A percentile compares a stretch with the other conserved stretches of the same genome.
phyloP scores from a whole-genome alignment of 108 stramenopile species.

The Pseudonitzschia pungens region DNA sequence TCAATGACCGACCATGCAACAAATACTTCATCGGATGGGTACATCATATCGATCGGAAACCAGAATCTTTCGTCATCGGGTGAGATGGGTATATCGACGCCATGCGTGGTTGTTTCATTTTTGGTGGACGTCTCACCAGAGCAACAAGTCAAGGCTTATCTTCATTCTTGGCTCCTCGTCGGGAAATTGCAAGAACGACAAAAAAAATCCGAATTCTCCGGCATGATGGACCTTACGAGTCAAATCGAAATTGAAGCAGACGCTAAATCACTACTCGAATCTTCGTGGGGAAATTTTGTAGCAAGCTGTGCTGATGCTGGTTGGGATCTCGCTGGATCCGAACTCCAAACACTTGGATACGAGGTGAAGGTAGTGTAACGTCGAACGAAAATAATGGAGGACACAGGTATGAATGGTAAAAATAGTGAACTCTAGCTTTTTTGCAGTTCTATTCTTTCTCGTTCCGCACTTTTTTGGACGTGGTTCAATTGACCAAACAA shows the following conservation, averaged over 20 bases:
- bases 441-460: constrained; percentile 10
- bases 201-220: background rate
- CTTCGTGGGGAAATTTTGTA: constrained; percentile 33
- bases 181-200: constrained; percentile 9
- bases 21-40: constrained; percentile 28
- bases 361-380: constrained; percentile 29
- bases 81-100: background rate
- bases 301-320: constrained; percentile 26
- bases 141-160: constrained; percentile 65
- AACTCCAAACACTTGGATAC: constrained; percentile 38
- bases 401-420: background rate
- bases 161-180: constrained; percentile 52
- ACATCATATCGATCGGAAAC: constrained; percentile 29
- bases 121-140: constrained; percentile 34
- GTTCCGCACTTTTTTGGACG: constrained; percentile 49
- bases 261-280: constrained; percentile 5
- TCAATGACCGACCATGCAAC: background rate
- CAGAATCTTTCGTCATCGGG: background rate
- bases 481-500: constrained; percentile 77
- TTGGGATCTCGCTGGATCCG: constrained; percentile 46
- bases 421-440: background rate
- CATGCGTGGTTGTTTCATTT: constrained; percentile 49
- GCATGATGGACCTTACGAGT: background rate
- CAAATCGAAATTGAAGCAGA: constrained; percentile 12
- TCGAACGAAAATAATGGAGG: background rate